Base-by-base conservation (phyloP, 805 yeast species). In the Yarrowia sp. region DNA sequence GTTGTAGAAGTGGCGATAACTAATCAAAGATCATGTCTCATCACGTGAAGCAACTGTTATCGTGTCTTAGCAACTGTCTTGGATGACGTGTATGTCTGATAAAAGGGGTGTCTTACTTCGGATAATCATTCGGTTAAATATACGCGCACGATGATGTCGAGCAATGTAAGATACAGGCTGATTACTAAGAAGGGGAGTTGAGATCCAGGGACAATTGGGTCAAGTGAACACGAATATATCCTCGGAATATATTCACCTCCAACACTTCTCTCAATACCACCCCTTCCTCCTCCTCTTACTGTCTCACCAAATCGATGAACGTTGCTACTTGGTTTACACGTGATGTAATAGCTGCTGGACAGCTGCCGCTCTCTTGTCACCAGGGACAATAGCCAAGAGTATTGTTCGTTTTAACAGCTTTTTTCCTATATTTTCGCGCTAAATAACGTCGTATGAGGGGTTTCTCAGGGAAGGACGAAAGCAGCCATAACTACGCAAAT, bases 251-350 rank as follows among this genome's bases (percentile, higher is more conserved):
- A 5, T 26, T 3, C 10, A n/a, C 2, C 22, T n/a, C 40, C 9
- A 2, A 32, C n/a, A 8, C 41, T 10, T 8, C 41, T n/a, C 22
- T 15, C 2, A 14, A 4, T 8, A 10, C 16, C 5, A n/a, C 1
- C 22, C 9, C 58, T 16, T 15, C 16, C 42, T 16, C 22, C 14
- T 12, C 42, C 43, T 1, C 3, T 10, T 8, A 4, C 11, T 53
- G 59, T 53, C 59, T 53, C 59, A 53, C 35, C 45, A 8, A 9
- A 40, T 53, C 59, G n/a, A 12, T 19, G 19, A 53, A 38, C 19
- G 59, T 53, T 53, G 59, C 59, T 53, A 53, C 35, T 53, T 36
- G 42, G 43, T 15, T 15, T 19, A 7, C 59, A 53, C 59, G 59
- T 53, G 59, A 53, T 40, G 45, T 22, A 19, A 53, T 22, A 53